Evolutionary conservation across 2,329 filamentous ascomycete species (phyloP).

Genomic region (Fusarium sp.): DNA sequence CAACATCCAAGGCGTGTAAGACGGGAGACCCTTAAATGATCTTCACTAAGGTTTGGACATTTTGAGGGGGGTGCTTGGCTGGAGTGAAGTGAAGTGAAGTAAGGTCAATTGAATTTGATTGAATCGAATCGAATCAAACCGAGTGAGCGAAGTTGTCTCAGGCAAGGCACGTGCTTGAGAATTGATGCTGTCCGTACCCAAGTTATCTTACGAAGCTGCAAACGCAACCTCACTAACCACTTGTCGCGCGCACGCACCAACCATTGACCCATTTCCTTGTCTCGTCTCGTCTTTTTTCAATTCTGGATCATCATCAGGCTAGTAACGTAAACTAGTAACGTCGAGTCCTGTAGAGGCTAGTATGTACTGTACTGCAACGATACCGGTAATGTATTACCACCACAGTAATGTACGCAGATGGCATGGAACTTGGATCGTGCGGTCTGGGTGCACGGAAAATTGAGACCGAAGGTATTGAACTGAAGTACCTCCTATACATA

Average conservation of each 20-base stretch:
- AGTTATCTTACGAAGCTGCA: conserved; percentile 5
- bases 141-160: conserved; percentile 5
- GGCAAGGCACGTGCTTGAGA: conserved; percentile 22
- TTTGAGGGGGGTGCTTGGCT: not conserved
- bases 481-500: not conserved
- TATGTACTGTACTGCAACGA: conserved; percentile 1
- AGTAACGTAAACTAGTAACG: conserved; percentile 6
- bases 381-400: not conserved
- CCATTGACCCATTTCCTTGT: not conserved
- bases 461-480: not conserved
- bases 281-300: conserved; percentile 3
- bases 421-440: not conserved
- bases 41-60: conserved; percentile 20
- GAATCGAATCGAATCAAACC: not conserved
- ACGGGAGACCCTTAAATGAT: conserved; percentile 24
- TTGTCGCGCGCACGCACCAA: conserved; percentile 4
- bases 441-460: not conserved
- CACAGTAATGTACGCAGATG: not conserved
- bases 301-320: conserved; percentile 1
- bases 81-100: not conserved
- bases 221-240: conserved; percentile 4
- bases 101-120: not conserved
- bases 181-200: conserved; percentile 6
- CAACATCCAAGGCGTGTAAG: conserved; percentile 15
- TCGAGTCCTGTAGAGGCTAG: conserved; percentile 2